A percentile compares a stretch with the other conserved stretches of the same genome.
Evolutionary conservation across 2,329 filamentous ascomycete genomes (phyloP).

Genomic region (Fusarium sp.): DNA sequence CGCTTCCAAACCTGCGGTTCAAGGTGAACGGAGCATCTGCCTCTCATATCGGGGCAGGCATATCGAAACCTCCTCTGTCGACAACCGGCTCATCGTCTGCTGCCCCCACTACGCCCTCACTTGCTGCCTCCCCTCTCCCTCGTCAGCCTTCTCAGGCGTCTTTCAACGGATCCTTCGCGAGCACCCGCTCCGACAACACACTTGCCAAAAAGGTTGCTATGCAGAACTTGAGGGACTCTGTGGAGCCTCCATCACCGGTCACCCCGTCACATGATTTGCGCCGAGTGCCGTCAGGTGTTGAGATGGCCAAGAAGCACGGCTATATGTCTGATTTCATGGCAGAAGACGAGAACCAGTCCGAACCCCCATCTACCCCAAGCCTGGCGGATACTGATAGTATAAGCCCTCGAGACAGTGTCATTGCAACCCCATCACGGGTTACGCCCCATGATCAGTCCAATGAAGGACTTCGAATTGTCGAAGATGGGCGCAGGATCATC

Average conservation of each 20-base stretch:
- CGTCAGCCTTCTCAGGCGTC: conserved; percentile 39
- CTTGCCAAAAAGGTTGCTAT: conserved; percentile 43
- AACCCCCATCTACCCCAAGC: conserved; percentile 49
- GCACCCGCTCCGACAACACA: conserved; percentile 42
- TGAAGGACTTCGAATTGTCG: conserved; percentile 46
- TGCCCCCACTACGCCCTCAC: conserved; percentile 28
- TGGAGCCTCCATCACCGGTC: conserved; percentile 33
- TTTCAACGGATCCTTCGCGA: conserved; percentile 39
- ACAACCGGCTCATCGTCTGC: conserved; percentile 24
- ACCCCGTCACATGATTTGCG: conserved; percentile 33
- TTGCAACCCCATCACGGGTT: conserved; percentile 45
- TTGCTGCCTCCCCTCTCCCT: conserved; percentile 29
- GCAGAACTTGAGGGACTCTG: conserved; percentile 38
- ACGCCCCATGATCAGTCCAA: conserved; percentile 45
- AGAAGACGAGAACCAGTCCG: conserved; percentile 49
- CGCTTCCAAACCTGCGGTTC: conserved; percentile 47
- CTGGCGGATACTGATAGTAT: conserved; percentile 50
- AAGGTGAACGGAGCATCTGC: conserved; percentile 38
- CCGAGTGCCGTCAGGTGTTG: conserved; percentile 46
- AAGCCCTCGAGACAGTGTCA: conserved; percentile 47
- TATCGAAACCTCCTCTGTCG: conserved; percentile 23
- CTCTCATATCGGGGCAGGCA: conserved; percentile 23
- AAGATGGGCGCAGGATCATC: conserved; percentile 47
- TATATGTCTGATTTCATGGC: conserved; percentile 48
- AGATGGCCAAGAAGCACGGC: conserved; percentile 47